phyloP scores from a whole-genome alignment of 1,139 yeast species.

The Debaryomyces singareniensis region DNA sequence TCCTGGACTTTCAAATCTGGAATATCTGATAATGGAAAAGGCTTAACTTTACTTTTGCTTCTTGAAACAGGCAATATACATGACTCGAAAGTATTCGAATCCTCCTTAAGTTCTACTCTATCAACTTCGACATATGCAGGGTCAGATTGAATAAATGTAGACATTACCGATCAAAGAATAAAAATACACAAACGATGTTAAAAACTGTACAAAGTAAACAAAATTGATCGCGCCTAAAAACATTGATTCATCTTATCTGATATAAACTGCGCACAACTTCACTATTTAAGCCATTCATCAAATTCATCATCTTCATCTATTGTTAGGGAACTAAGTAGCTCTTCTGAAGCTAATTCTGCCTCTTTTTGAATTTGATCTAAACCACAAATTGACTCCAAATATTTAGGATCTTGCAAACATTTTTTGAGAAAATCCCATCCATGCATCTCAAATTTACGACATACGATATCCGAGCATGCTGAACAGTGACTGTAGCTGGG shows the following conservation, averaged over 20 bases:
- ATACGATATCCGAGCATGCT: conserved; percentile 66
- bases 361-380: conserved; percentile 62
- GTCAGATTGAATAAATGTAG: conserved; percentile 10
- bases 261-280: not conserved
- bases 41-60: conserved; percentile 19
- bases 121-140: conserved; percentile 10
- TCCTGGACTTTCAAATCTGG: conserved; percentile 55
- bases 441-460: conserved; percentile 38
- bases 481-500: conserved; percentile 76
- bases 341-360: conserved; percentile 56
- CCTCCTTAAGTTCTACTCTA: conserved; percentile 10
- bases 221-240: not conserved
- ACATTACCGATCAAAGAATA: conserved; percentile 6
- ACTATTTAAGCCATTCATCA: conserved; percentile 2
- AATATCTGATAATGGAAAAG: conserved; percentile 39
- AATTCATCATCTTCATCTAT: conserved; percentile 35
- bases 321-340: conserved; percentile 29
- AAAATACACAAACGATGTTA: conserved; percentile 2
- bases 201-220: conserved; percentile 1
- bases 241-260: not conserved
- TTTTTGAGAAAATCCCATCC: conserved; percentile 79
- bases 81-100: conserved; percentile 15
- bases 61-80: conserved; percentile 10
- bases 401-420: conserved; percentile 61
- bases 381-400: conserved; percentile 75